These are phyloP conservation scores for Phytophthora foliorum DNA, from an alignment of 352 stramenopile species.

Conservation along the genomic window DNA sequence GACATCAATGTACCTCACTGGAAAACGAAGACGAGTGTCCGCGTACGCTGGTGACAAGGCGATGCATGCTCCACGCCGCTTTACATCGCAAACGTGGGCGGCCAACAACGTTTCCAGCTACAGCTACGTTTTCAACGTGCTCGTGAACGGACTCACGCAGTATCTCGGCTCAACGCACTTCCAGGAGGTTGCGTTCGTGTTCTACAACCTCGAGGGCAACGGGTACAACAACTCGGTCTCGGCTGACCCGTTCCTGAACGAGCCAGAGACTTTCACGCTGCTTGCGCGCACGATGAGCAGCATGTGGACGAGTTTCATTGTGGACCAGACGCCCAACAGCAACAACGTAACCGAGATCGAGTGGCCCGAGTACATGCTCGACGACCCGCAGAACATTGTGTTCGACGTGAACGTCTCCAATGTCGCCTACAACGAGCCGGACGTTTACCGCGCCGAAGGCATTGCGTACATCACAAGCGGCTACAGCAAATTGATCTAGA, in stretches of 20 bases:
- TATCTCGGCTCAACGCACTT: conserved; percentile 37
- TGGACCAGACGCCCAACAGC: conserved; percentile 24
- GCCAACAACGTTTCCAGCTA: conserved; percentile 28
- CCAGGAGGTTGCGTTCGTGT: conserved; percentile 40
- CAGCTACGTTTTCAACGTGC: conserved; percentile 43
- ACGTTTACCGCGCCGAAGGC: conserved; percentile 36
- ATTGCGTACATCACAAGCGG: conserved; percentile 29
- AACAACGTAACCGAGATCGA: conserved; percentile 23
- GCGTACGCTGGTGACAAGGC: conserved; percentile 29
- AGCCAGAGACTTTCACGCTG: conserved; percentile 23
- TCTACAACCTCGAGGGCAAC: conserved; percentile 36
- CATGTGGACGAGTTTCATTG: conserved; percentile 47
- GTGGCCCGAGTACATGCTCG: conserved; percentile 33
- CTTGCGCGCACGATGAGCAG: conserved; percentile 33
- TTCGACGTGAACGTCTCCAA: conserved; percentile 31
- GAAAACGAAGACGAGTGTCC: conserved; percentile 25
- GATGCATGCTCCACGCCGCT: conserved; percentile 32
- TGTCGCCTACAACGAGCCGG: conserved; percentile 24
- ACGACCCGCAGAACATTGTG: conserved; percentile 36
- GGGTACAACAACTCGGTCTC: conserved; percentile 36
- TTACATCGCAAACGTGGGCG: conserved; percentile 33
- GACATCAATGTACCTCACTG: no score
- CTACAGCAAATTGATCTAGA: conserved; percentile 7
- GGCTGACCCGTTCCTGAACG: conserved; percentile 32
- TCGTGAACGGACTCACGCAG: conserved; percentile 7